Conservation (phyloP, 2,329 filamentous ascomycete species). For the Calonectria ilicicola region DNA sequence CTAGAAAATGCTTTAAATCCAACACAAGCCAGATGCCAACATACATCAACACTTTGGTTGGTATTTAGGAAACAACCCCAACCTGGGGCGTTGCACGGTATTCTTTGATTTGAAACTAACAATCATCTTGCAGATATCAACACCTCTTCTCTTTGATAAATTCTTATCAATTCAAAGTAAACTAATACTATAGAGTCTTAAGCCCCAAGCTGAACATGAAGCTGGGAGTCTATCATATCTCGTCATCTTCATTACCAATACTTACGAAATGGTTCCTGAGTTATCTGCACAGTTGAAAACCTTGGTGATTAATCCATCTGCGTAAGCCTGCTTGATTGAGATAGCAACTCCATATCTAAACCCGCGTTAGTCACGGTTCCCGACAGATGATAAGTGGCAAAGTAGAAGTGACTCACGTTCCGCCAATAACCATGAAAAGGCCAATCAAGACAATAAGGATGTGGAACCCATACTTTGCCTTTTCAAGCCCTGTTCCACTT, state of each 20-base stretch:
- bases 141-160: neutral
- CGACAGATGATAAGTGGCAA: neutral
- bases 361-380: neutral
- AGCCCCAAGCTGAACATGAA: neutral
- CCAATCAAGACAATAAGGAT: conserved; percentile 37
- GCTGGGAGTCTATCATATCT: neutral
- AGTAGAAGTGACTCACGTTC: conserved; percentile 38
- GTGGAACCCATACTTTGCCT: conserved; percentile 38
- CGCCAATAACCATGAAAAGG: conserved; percentile 41
- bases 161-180: neutral
- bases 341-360: conserved; percentile 39
- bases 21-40: neutral
- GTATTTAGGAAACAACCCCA: neutral
- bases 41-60: neutral
- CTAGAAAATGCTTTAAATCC: neutral
- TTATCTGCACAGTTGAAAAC: conserved; percentile 45
- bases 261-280: conserved; percentile 30
- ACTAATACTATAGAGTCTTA: neutral
- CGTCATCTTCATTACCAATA: neutral
- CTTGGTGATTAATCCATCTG: conserved; percentile 33
- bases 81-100: too few species aligned
- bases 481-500: conserved; percentile 26
- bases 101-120: neutral
- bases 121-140: neutral
- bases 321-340: conserved; percentile 41